Conservation (phyloP, 768 basidiomycete species). For the Mycena metata region DNA sequence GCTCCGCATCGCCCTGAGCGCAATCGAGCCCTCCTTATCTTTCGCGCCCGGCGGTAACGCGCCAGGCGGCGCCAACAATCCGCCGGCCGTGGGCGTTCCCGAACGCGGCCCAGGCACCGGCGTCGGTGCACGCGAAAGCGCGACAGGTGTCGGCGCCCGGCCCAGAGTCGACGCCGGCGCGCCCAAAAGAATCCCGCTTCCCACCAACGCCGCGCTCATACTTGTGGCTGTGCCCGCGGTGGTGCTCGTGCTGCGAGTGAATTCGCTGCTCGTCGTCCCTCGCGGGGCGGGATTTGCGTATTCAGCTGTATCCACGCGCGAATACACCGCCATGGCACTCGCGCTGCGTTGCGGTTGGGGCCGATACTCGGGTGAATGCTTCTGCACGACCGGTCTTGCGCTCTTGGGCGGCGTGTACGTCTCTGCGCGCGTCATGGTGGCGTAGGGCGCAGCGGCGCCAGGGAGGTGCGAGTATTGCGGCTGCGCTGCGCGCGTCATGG, state of each 20-base stretch:
- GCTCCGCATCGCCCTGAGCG: conserved; percentile 82
- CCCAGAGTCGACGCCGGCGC: conserved; percentile 34
- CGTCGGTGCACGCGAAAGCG: conserved; percentile 34
- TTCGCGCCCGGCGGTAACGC: conserved; percentile 29
- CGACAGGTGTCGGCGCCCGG: conserved; percentile 33
- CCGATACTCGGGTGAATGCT: background rate
- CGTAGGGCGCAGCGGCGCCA: conserved; percentile 35
- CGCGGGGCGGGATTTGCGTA: background rate
- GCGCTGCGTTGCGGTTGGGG: conserved; percentile 23
- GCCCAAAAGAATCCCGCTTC: conserved; percentile 29
- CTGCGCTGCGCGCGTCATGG: conserved; percentile 26
- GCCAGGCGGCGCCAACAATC: conserved; percentile 55
- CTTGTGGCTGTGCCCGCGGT: conserved; percentile 42
- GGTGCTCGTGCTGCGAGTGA: conserved; percentile 30
- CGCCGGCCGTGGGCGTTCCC: conserved; percentile 52
- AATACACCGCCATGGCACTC: conserved; percentile 18
- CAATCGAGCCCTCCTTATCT: conserved; percentile 68
- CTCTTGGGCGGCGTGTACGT: conserved; percentile 23
- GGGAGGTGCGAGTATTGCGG: conserved; percentile 31
- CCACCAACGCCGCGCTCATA: background rate
- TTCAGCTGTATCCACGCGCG: background rate
- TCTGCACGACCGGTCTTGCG: background rate
- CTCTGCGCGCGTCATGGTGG: conserved; percentile 30
- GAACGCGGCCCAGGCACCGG: conserved; percentile 50
- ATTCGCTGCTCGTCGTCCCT: background rate